Base-by-base conservation (phyloP, 495 filamentous ascomycete genomes). In the Amorphotheca resinae region DNA sequence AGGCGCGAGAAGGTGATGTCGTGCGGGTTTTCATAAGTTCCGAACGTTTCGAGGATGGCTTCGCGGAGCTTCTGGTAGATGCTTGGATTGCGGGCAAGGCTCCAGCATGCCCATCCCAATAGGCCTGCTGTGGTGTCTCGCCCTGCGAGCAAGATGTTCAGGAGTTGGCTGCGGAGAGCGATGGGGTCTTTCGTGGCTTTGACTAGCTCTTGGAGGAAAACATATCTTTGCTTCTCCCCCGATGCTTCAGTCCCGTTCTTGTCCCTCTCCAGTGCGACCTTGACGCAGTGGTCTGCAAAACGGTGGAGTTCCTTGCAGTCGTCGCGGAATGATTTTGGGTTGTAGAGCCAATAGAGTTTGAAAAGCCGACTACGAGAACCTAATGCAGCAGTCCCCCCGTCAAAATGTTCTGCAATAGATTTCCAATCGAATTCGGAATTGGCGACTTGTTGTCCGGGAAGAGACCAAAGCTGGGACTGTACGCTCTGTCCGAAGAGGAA, bases 401-500 rank as follows among this genome's bases (percentile, higher is more conserved):
- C 39, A 17, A 42, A 33, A 14, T 11, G 14, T 2, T 20, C 15
- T 30, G 9, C 39, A 31, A 42, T 8, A 12, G 37, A 23, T 5
- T 28, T 28, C 25, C 5, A 28, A 28, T 28, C 11, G 25, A 28
- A 28, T 11, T 28, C 5, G 5, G 5, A 5, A 11, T 34, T 34
- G 32, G 5, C 5, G 8, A 34, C 5, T 5, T 5, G 5, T 5
- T 8, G 7, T 5, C 5, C 14, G 5, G 7, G 5, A 34, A 4
- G 4, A 8, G 32, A 5, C 32, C 5, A 5, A 5, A n/a, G 7
- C 9, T 56, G 57, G 8, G 59, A 60, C 45, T 60, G 54, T 4
- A 59, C 52, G 16, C 61, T 59, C 38, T 76, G 66, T 1, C 82
- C 80, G 40, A 85, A 80, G 2, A 88, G 62, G 53, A 87, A 81